Evolutionary conservation across 345 rosid genomes (phyloP).

Genomic region (Linum tenue): DNA sequence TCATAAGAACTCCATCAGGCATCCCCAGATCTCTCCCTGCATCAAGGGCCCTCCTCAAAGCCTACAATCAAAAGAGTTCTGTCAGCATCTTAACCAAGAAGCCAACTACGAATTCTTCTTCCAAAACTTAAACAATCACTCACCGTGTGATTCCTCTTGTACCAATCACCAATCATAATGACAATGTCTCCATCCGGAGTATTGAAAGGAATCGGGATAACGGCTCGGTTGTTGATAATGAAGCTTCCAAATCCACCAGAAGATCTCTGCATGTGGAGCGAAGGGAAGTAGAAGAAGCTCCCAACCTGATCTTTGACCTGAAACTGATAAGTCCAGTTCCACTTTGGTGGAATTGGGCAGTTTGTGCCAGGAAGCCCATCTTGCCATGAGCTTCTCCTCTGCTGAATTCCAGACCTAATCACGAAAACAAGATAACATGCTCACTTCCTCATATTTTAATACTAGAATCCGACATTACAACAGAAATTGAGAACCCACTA

Average conservation of each 20-base stretch:
- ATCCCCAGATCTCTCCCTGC: slow-evolving; percentile 86
- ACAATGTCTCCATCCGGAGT: slow-evolving; percentile 76
- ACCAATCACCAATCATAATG: slow-evolving; percentile 90
- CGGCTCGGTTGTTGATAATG: slow-evolving; percentile 57
- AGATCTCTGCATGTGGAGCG: slow-evolving; percentile 91
- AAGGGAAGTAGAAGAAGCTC: slow-evolving; percentile 97
- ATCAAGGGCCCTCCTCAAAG: slow-evolving; percentile 84
- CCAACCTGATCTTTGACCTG: slow-evolving; percentile 99
- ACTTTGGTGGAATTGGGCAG: slow-evolving; percentile 96
- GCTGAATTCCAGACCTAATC: slow-evolving; percentile 54
- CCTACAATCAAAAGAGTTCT: slow-evolving; percentile 35
- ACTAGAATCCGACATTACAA: not conserved
- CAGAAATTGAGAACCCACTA: not conserved
- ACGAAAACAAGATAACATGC: not conserved
- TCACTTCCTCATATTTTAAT: not conserved
- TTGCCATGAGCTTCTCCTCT: slow-evolving; percentile 96
- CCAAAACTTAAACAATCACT: slow-evolving; percentile 20
- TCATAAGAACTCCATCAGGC: slow-evolving; percentile 94
- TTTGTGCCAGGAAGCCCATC: slow-evolving; percentile 92
- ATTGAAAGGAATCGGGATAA: slow-evolving; percentile 78
- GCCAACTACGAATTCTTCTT: not conserved
- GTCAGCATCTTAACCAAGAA: not conserved
- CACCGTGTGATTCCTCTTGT: slow-evolving; percentile 86
- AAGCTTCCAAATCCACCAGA: slow-evolving; percentile 89
- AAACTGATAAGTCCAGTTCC: slow-evolving; percentile 99